Conservation (phyloP, 257 asterid genomes). For the Solanum pinnatisectum region DNA sequence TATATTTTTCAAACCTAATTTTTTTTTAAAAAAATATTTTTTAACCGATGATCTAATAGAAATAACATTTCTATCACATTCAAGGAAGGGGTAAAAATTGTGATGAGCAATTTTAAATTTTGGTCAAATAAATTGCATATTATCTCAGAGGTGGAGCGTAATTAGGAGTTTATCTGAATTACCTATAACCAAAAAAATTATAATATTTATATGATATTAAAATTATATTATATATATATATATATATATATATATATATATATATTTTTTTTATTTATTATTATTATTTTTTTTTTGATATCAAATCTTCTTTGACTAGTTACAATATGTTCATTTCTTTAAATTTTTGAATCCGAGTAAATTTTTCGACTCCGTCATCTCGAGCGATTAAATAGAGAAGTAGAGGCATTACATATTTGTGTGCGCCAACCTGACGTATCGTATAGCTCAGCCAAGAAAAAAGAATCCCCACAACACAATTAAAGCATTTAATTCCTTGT, state of each 20-base stretch:
- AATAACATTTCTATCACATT: neutral
- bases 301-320: too few relatives aligned
- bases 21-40: too few relatives aligned
- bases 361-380: rapidly evolving
- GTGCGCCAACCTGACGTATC: neutral
- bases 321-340: too few relatives aligned
- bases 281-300: too few relatives aligned
- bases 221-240: too few relatives aligned
- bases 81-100: neutral
- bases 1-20: neutral
- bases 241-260: too few relatives aligned
- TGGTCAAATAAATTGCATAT: neutral
- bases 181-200: too few relatives aligned
- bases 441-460: neutral
- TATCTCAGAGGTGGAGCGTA: rapidly evolving
- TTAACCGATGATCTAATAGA: neutral
- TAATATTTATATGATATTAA: too few relatives aligned
- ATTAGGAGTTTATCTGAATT: neutral
- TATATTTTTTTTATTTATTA: too few relatives aligned
- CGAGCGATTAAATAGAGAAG: neutral
- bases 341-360: too few relatives aligned
- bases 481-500: neutral
- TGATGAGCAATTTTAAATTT: neutral
- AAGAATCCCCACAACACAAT: neutral
- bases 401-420: neutral